These are phyloP conservation scores for Pezicula neosporulosa DNA, from an alignment of 2,329 filamentous ascomycete genomes.

Conservation along the genomic window DNA sequence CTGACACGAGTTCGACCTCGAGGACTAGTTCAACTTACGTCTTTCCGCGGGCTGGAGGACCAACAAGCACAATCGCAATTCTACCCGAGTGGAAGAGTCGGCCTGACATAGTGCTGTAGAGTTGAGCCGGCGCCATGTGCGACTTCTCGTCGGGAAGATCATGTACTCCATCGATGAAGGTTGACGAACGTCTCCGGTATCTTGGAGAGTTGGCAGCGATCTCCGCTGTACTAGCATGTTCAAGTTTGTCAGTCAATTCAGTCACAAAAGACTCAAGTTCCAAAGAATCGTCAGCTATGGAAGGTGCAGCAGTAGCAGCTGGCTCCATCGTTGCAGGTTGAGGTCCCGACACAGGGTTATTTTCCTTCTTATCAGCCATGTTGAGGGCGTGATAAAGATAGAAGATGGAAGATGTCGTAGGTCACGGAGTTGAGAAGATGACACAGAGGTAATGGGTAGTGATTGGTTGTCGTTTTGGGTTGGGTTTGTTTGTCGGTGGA, in stretches of 20 bases:
- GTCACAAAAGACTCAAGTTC: conserved; percentile 6
- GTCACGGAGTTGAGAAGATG: not conserved
- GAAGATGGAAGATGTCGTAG: no score
- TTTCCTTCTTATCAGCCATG: no score
- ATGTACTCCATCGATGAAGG: conserved; percentile 95
- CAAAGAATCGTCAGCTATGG: no score
- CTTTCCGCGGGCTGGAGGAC: conserved; percentile 90
- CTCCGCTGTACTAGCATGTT: conserved; percentile 69
- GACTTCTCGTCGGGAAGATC: conserved; percentile 73
- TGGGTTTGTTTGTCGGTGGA: not conserved
- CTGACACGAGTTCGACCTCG: not conserved
- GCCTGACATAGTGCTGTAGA: conserved; percentile 98
- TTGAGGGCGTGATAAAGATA: no score
- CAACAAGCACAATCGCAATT: conserved; percentile 96
- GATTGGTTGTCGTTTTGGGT: not conserved
- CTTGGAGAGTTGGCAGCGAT: conserved; percentile 87
- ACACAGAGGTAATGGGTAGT: not conserved
- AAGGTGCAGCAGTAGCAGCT: no score
- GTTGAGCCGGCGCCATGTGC: conserved; percentile 87
- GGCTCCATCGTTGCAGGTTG: not conserved
- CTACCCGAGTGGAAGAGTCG: conserved; percentile 94
- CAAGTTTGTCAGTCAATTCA: conserved; percentile 4
- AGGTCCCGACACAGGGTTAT: not conserved
- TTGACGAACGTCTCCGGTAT: conserved; percentile 89
- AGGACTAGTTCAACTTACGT: conserved; percentile 54